Percentiles rank a stretch among this genome's conserved stretches.
Evolutionary conservation across 2,329 filamentous ascomycete genomes (phyloP).

Genomic region (Ophiostoma angusticollis): DNA sequence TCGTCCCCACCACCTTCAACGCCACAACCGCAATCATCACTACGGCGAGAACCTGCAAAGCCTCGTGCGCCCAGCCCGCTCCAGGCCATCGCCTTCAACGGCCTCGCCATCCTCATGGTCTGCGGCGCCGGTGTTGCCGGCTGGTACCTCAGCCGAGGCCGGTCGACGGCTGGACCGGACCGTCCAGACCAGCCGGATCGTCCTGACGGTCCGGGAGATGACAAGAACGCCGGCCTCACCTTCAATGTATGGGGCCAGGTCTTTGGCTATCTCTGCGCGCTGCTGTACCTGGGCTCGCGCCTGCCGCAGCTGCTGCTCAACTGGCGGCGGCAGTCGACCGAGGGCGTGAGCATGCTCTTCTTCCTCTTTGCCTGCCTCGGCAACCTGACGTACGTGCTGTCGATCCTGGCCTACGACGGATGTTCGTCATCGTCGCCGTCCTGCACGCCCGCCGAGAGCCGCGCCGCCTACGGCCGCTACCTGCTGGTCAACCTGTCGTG

Average conservation of each 20-base stretch:
- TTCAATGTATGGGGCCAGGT: constrained; percentile 75
- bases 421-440: no score
- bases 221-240: constrained; percentile 35
- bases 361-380: constrained; percentile 95
- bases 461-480: constrained; percentile 60
- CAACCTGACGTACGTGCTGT: constrained; percentile 85
- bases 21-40: background rate
- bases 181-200: constrained; percentile 26
- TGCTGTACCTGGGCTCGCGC: constrained; percentile 77
- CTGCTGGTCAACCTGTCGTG: constrained; percentile 84
- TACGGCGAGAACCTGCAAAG: background rate
- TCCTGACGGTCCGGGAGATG: background rate
- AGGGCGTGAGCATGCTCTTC: constrained; percentile 87
- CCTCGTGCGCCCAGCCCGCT: constrained; percentile 31
- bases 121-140: constrained; percentile 71
- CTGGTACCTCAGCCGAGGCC: constrained; percentile 60
- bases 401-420: constrained; percentile 72
- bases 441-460: constrained; percentile 55
- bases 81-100: constrained; percentile 59
- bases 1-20: background rate
- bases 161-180: constrained; percentile 29
- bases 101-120: constrained; percentile 64
- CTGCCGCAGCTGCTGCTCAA: constrained; percentile 87
- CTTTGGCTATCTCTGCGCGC: constrained; percentile 86
- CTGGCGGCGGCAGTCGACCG: constrained; percentile 81